phyloP scores from a whole-genome alignment of 257 asterid genomes.

The Nicotiana noctiflora region DNA sequence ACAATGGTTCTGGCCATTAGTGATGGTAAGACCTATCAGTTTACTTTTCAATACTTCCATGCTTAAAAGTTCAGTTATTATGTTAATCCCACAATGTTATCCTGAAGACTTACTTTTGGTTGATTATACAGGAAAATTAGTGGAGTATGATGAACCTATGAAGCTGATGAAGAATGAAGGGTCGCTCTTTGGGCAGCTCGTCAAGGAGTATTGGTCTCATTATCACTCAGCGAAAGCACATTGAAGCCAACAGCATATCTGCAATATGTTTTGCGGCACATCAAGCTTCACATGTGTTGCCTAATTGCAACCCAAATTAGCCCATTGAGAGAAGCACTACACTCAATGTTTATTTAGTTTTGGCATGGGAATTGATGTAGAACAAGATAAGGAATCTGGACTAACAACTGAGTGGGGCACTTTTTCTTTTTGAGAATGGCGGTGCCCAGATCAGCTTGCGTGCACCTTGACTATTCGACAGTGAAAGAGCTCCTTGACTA shows the following conservation, averaged over 20 bases:
- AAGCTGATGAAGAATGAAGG: neutral
- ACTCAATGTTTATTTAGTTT: neutral
- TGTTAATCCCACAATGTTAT: neutral
- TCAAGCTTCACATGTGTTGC: neutral
- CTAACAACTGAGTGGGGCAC: neutral
- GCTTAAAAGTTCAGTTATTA: neutral
- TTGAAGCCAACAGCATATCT: neutral
- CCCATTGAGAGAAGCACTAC: neutral
- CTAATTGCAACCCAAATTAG: neutral
- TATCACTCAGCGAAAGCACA: neutral
- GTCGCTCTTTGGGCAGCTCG: neutral
- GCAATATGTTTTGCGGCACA: neutral
- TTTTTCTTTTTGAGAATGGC: neutral
- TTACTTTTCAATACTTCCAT: neutral
- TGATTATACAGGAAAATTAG: constrained; percentile 1
- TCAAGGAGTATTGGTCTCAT: neutral
- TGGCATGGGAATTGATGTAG: neutral
- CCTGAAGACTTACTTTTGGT: neutral
- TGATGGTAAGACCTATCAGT: constrained; percentile 35
- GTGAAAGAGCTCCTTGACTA: neutral
- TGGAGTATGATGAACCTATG: neutral
- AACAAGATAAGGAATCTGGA: neutral
- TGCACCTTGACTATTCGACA: neutral
- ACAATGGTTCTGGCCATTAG: constrained; percentile 60
- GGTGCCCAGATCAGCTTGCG: neutral